Evolutionary conservation across 192 early-diverging fungal genomes (phyloP).

Genomic region (Pilaira anomala): DNA sequence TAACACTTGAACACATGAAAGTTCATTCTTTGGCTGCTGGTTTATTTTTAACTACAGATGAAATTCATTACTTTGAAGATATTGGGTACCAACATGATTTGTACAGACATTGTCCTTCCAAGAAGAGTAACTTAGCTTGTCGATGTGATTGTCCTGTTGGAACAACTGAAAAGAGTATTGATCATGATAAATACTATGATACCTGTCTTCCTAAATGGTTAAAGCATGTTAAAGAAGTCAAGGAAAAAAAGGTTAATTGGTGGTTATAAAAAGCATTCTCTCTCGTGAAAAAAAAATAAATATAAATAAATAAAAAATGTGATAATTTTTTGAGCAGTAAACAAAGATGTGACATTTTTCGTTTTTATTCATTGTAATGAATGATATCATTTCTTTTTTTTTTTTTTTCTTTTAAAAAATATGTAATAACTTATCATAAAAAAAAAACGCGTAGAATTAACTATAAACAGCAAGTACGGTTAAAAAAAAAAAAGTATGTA

Average conservation of each 20-base stretch:
- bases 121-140: constrained; percentile 33
- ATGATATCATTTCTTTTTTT: too few relatives aligned
- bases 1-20: constrained; percentile 26
- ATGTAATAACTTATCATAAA: too few relatives aligned
- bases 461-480: too few relatives aligned
- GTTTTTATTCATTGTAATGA: too few relatives aligned
- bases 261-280: too few relatives aligned
- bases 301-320: too few relatives aligned
- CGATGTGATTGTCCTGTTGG: constrained; percentile 34
- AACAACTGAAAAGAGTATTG: constrained; percentile 29
- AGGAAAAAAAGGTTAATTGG: constrained; percentile 12
- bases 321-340: too few relatives aligned
- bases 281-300: too few relatives aligned
- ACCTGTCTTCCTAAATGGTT: constrained; percentile 35
- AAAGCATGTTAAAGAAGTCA: constrained; percentile 33
- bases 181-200: constrained; percentile 34
- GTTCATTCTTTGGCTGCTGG: constrained; percentile 67
- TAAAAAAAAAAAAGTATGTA: too few relatives aligned
- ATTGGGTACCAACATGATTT: constrained; percentile 69
- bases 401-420: too few relatives aligned
- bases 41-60: constrained; percentile 54
- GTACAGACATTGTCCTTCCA: constrained; percentile 60
- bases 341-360: too few relatives aligned
- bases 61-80: constrained; percentile 75
- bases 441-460: too few relatives aligned